phyloP scores from a whole-genome alignment of 768 basidiomycete genomes.

The Hygrophoropsis aurantiaca region DNA sequence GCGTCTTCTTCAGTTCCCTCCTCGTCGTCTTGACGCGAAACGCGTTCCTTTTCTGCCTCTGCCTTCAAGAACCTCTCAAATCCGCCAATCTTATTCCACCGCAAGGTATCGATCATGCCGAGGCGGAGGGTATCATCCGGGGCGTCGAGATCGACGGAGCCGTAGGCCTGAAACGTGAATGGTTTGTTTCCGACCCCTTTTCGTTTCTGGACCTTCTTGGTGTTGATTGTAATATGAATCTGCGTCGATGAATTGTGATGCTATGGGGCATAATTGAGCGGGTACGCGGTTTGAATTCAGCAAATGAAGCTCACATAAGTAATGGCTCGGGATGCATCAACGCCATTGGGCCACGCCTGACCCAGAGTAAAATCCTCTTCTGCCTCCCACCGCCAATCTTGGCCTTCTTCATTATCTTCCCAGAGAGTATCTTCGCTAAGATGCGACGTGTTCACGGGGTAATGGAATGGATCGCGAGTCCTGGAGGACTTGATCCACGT shows the following conservation, averaged over 20 bases:
- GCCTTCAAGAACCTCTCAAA: constrained; percentile 26
- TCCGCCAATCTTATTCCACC: constrained; percentile 28
- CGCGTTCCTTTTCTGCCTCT: constrained; percentile 26
- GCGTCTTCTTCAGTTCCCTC: constrained; percentile 20
- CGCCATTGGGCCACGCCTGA: constrained; percentile 54
- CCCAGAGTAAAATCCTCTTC: constrained; percentile 65
- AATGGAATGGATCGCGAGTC: constrained; percentile 47
- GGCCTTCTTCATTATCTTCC: constrained; percentile 35
- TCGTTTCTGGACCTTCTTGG: constrained; percentile 47
- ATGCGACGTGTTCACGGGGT: constrained; percentile 38
- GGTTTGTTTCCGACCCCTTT: constrained; percentile 63
- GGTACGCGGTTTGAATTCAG: neutral
- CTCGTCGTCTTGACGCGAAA: constrained; percentile 10
- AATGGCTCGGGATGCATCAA: constrained; percentile 46
- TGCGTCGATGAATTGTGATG: constrained; percentile 51
- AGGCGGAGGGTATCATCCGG: constrained; percentile 21
- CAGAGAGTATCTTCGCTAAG: constrained; percentile 26
- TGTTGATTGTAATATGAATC: constrained; percentile 66
- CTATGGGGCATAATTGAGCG: constrained; percentile 28
- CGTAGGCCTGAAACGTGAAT: constrained; percentile 55
- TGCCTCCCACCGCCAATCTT: constrained; percentile 65
- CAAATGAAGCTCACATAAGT: constrained; percentile 53
- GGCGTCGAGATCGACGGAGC: constrained; percentile 29
- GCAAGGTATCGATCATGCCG: constrained; percentile 21
- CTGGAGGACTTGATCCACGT: constrained; percentile 55